phyloP scores from a whole-genome alignment of 306 rosid genomes.

The Vigna hirtella region DNA sequence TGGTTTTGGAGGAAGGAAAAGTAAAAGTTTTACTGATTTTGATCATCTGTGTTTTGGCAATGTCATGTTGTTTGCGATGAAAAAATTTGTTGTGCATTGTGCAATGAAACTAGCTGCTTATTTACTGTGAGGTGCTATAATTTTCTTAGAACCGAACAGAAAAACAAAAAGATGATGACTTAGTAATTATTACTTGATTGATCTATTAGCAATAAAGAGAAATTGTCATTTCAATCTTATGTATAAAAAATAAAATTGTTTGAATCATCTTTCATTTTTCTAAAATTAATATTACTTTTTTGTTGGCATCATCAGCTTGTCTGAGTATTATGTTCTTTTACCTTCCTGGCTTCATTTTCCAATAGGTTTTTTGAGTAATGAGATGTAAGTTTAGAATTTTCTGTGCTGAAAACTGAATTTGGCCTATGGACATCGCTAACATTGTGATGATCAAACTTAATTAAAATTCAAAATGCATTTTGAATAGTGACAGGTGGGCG shows the following conservation, averaged over 20 bases:
- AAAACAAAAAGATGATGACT: background rate
- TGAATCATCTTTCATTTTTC: background rate
- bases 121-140: slow-evolving; percentile 10
- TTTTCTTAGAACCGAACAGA: slow-evolving; percentile 23
- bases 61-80: background rate
- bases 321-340: background rate
- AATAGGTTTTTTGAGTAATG: background rate
- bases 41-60: slow-evolving; percentile 9
- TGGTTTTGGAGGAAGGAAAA: background rate
- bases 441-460: background rate
- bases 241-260: background rate
- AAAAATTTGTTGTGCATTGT: background rate
- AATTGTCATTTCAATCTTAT: background rate
- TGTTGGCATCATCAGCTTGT: background rate
- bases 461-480: slow-evolving; percentile 31
- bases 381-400: background rate
- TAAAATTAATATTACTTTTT: background rate
- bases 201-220: background rate
- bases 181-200: slow-evolving; percentile 10
- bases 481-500: background rate
- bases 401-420: slow-evolving; percentile 9
- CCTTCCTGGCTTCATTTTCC: background rate
- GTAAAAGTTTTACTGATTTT: background rate
- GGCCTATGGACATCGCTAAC: background rate
- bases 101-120: background rate